Percentiles rank a stretch among this genome's conserved stretches.
Conservation (phyloP, 768 basidiomycete genomes). For the Gymnopilus dilepis region DNA sequence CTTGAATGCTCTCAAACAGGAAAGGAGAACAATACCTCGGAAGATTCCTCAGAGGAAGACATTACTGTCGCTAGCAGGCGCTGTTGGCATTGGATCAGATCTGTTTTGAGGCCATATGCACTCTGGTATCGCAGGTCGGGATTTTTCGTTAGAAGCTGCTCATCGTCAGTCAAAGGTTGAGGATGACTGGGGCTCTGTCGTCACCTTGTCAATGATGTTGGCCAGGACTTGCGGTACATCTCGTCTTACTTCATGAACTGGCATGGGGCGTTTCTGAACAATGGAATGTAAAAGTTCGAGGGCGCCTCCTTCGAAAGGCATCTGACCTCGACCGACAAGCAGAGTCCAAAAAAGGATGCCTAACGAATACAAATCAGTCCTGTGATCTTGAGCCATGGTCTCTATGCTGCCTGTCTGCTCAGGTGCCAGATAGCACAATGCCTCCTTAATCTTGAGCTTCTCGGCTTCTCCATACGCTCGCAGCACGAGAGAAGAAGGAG, state of each 20-base stretch:
- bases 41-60: slow-evolving; percentile 58
- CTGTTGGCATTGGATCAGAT: slow-evolving; percentile 72
- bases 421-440: slow-evolving; percentile 75
- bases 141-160: slow-evolving; percentile 66
- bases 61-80: slow-evolving; percentile 64
- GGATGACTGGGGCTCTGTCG: slow-evolving; percentile 14
- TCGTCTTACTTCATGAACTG: slow-evolving; percentile 74
- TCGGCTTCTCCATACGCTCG: slow-evolving; percentile 63
- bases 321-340: slow-evolving; percentile 69
- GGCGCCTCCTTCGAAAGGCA: slow-evolving; percentile 65
- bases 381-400: slow-evolving; percentile 71
- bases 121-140: slow-evolving; percentile 76
- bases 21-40: slow-evolving; percentile 49
- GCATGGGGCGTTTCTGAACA: slow-evolving; percentile 75
- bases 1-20: slow-evolving; percentile 12
- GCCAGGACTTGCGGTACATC: slow-evolving; percentile 77
- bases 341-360: slow-evolving; percentile 79
- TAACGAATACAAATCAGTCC: slow-evolving; percentile 76
- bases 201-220: slow-evolving; percentile 70
- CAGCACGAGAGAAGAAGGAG: slow-evolving; percentile 72
- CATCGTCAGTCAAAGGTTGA: background rate
- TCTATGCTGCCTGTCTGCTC: slow-evolving; percentile 80
- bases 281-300: slow-evolving; percentile 73
- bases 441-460: slow-evolving; percentile 76
- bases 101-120: slow-evolving; percentile 69